A percentile compares a stretch with the other conserved stretches of the same genome.
phyloP scores from a whole-genome alignment of 2,329 filamentous ascomycete species.

The Colletotrichum liaoningense region DNA sequence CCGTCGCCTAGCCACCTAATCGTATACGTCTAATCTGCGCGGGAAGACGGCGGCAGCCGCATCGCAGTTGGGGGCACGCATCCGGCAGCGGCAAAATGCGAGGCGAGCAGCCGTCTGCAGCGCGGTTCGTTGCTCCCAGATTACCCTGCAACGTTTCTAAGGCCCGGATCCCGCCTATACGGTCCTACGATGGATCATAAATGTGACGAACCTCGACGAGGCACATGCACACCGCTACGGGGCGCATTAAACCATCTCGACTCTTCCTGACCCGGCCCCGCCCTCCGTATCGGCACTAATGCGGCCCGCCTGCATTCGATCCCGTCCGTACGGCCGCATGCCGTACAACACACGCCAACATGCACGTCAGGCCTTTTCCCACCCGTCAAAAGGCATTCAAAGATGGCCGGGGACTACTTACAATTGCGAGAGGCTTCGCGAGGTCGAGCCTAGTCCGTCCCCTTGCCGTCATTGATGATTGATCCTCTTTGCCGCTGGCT shows the following conservation, averaged over 20 bases:
- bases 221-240: slow-evolving; percentile 22
- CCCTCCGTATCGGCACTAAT: slow-evolving; percentile 30
- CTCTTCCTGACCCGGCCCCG: slow-evolving; percentile 2
- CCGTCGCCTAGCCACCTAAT: neutral
- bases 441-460: neutral
- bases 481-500: slow-evolving; percentile 8
- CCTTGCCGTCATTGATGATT: neutral
- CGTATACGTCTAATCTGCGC: neutral
- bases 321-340: slow-evolving; percentile 33
- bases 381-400: neutral
- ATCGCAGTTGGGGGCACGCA: neutral
- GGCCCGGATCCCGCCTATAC: neutral
- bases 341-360: neutral
- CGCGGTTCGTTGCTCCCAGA: neutral
- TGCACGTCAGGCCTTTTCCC: slow-evolving; percentile 21
- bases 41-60: neutral
- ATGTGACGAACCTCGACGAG: neutral
- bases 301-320: slow-evolving; percentile 19
- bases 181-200: neutral
- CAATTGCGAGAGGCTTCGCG: neutral
- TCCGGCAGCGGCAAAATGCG: neutral
- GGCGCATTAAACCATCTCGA: neutral
- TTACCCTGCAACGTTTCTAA: neutral
- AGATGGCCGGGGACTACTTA: neutral
- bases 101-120: neutral